Conservation (phyloP, 306 rosid species). For the Purshia tridentata region DNA sequence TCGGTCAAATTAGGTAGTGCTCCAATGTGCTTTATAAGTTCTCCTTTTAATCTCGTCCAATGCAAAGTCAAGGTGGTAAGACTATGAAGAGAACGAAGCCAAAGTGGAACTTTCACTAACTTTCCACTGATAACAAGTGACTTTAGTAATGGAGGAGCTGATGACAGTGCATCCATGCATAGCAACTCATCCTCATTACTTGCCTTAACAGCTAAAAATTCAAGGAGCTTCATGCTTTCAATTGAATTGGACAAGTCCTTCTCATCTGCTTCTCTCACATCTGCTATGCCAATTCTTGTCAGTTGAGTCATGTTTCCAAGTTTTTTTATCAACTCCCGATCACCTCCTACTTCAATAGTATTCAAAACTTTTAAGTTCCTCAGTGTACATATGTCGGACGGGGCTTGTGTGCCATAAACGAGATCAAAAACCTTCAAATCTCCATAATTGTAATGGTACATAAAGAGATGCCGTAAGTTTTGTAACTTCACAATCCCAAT, state of each 20-base stretch:
- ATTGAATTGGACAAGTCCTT: neutral
- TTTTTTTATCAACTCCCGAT: neutral
- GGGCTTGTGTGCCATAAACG: neutral
- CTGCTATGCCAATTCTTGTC: neutral
- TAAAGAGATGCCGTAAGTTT: neutral
- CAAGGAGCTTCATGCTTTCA: neutral
- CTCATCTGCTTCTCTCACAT: conserved; percentile 7
- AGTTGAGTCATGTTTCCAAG: conserved; percentile 16
- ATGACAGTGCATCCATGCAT: neutral
- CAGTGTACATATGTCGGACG: neutral
- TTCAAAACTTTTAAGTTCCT: conserved; percentile 5
- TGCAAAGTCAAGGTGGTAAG: neutral
- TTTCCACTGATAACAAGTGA: conserved; percentile 12
- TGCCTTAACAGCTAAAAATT: neutral
- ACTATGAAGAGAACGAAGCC: conserved; percentile 13
- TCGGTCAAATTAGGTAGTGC: conserved; percentile 4
- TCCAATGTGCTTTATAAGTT: neutral
- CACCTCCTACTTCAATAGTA: neutral
- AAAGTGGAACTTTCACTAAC: conserved; percentile 11
- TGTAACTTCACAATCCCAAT: neutral
- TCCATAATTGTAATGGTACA: neutral
- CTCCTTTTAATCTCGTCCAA: conserved; percentile 15
- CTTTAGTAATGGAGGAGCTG: neutral
- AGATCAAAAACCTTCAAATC: neutral
- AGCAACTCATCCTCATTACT: conserved; percentile 11